A percentile compares a stretch with the other conserved stretches of the same genome.
phyloP scores from a whole-genome alignment of 176 grass and related monocot genomes.

The Leersia perrieri region DNA sequence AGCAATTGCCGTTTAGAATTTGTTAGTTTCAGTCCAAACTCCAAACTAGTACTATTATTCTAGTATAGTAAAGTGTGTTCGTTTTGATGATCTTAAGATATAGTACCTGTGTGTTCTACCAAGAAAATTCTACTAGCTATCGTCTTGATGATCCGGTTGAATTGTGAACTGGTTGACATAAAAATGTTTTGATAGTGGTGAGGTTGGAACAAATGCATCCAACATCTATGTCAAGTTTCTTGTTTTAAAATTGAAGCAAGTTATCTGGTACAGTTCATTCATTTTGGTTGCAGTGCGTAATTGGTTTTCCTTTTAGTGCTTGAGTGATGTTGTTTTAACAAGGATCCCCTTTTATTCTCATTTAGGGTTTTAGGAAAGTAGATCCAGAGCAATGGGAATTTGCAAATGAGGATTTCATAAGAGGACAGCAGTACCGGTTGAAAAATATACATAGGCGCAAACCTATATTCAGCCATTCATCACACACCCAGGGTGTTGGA shows the following conservation, averaged over 20 bases:
- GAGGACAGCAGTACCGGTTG: slow-evolving; percentile 54
- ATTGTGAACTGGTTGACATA: background rate
- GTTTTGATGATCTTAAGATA: background rate
- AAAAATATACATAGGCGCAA: slow-evolving; percentile 91
- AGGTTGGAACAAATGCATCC: background rate
- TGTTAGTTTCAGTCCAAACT: background rate
- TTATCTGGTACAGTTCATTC: background rate
- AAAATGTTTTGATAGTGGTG: background rate
- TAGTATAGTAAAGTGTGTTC: background rate
- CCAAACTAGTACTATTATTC: too few relatives aligned
- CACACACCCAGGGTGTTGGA: slow-evolving; percentile 40
- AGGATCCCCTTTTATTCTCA: background rate
- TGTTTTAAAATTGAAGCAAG: background rate
- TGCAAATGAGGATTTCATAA: slow-evolving; percentile 77
- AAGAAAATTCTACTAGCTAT: background rate
- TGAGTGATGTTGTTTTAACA: slow-evolving; percentile 11
- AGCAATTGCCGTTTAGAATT: background rate
- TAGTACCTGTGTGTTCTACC: background rate
- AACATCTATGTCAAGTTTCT: background rate
- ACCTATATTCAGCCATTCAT: slow-evolving; percentile 88
- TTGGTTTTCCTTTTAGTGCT: background rate
- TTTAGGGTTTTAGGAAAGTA: slow-evolving; percentile 84
- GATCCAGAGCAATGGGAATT: slow-evolving; percentile 97
- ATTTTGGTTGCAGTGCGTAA: background rate
- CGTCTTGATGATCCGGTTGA: background rate